Conservation (phyloP, 176 grass and related monocot genomes). For the Oryza glaberrima region DNA sequence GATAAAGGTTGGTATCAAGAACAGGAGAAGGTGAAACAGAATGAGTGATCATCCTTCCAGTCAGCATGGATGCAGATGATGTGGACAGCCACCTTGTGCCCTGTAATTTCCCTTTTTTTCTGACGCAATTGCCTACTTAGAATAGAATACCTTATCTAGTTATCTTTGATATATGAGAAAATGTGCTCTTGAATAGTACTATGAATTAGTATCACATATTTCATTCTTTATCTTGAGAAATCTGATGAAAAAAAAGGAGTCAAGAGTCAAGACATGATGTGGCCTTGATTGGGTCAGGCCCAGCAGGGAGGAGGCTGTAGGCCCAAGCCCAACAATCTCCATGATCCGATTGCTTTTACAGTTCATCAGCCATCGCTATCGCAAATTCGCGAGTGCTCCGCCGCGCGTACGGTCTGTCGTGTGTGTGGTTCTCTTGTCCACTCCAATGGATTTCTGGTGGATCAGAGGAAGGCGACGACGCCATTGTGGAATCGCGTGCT, state of each 20-base stretch:
- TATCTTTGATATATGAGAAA: not conserved
- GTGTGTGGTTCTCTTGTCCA: constrained; percentile 1
- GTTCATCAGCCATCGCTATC: not conserved
- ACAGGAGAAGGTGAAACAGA: not conserved
- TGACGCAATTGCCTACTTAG: not conserved
- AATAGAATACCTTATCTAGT: too few species aligned
- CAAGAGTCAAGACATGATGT: not conserved
- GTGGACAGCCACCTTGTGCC: not conserved
- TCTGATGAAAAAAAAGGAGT: not conserved
- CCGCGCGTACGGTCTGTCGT: not conserved
- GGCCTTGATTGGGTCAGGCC: not conserved
- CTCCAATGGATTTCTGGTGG: not conserved
- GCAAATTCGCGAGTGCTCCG: not conserved
- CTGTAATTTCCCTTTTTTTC: not conserved
- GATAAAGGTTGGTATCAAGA: constrained; percentile 21
- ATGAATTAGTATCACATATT: not conserved
- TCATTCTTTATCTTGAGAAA: not conserved
- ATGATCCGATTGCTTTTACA: not conserved
- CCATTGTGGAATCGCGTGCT: not conserved
- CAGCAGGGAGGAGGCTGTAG: not conserved
- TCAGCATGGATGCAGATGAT: not conserved
- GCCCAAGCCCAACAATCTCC: not conserved
- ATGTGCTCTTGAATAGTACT: not conserved
- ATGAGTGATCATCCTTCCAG: constrained; percentile 9
- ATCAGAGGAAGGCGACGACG: not conserved